Base-by-base conservation (phyloP, 495 filamentous ascomycete genomes). In the Trichocladium uniseriatum region DNA sequence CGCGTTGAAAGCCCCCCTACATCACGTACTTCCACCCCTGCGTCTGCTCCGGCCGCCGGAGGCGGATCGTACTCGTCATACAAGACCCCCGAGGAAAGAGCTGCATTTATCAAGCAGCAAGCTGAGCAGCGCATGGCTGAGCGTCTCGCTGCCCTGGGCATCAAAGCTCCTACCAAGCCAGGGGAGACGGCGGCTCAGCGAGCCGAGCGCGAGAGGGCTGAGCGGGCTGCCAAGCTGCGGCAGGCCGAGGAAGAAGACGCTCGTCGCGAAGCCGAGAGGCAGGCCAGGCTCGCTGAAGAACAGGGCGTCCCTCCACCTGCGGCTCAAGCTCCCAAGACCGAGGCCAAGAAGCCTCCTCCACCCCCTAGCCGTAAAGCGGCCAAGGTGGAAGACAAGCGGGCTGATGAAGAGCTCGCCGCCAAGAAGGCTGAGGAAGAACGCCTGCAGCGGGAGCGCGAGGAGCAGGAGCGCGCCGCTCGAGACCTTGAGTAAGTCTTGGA, bases 51-150 rank as follows among this genome's bases (percentile, higher is more conserved):
- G 20, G 59, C 67, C 8, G 59, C 67, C 6, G 58, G 58, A 14
- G 70, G 70, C 13, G 73, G 74, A 3, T 78, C 83, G 4, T 92
- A 94, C 51, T 79, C 84, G 2, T 74, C 84, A n/a, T 89, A 87
- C 64, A 86, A 84, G 59, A 94, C 90, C 2, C 82, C 89, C 5
- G 89, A 96, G 60, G 91, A 97, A 53, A 79, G 94, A 35, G 90
- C 94, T 21, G 88, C 94, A 5, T 95, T 89, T 64, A 94, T 96
- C 54, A 92, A 92, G 63, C 89, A 96, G 64, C 90, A 95, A 63
- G 94, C 94, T 11, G 89, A 97, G 65, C 87, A 89, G 61, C 85
- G 90, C 38, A 96, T 99, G 85, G 89, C 91, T n/a, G 94, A 97
- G 64, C 81, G 92, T 42, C 80, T 99, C 54, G 94, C 94, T 38